These are phyloP conservation scores for Piper betle DNA, from an alignment of 164 flowering plant genomes.

Conservation along the genomic window DNA sequence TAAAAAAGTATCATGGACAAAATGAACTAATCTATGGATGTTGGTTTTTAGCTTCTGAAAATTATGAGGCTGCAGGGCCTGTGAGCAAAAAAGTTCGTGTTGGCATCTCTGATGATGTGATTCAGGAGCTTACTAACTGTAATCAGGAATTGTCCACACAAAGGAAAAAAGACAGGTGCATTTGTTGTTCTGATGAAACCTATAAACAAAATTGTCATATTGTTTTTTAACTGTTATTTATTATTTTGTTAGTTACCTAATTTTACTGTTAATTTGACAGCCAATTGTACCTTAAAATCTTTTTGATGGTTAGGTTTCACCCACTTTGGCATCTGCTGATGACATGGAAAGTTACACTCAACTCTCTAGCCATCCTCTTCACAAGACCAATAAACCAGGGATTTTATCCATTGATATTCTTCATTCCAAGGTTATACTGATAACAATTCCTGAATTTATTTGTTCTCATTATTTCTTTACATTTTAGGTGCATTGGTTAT, in stretches of 20 bases:
- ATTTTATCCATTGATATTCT: conserved; percentile 67
- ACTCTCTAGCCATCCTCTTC: conserved; percentile 87
- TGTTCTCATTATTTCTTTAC: background rate
- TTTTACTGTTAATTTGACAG: too few relatives aligned
- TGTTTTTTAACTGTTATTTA: too few relatives aligned
- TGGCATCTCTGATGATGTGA: conserved; percentile 56
- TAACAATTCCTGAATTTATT: background rate
- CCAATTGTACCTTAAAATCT: background rate
- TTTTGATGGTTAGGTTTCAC: conserved; percentile 40
- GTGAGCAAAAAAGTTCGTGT: conserved; percentile 53
- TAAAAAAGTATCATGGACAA: background rate
- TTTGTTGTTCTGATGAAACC: too few relatives aligned
- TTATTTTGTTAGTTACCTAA: too few relatives aligned
- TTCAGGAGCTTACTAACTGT: conserved; percentile 76
- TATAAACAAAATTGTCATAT: too few relatives aligned
- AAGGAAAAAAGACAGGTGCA: conserved; percentile 83
- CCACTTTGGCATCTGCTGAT: conserved; percentile 68
- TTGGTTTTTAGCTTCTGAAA: conserved; percentile 43
- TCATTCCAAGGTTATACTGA: conserved; percentile 51
- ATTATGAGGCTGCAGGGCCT: conserved; percentile 43
- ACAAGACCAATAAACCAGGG: conserved; percentile 91
- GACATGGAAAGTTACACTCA: conserved; percentile 81
- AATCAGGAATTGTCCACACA: conserved; percentile 76
- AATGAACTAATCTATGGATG: background rate
- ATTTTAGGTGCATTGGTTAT: background rate